Evolutionary conservation across 495 filamentous ascomycete genomes (phyloP).

Genomic region (Filosporella fistucella): DNA sequence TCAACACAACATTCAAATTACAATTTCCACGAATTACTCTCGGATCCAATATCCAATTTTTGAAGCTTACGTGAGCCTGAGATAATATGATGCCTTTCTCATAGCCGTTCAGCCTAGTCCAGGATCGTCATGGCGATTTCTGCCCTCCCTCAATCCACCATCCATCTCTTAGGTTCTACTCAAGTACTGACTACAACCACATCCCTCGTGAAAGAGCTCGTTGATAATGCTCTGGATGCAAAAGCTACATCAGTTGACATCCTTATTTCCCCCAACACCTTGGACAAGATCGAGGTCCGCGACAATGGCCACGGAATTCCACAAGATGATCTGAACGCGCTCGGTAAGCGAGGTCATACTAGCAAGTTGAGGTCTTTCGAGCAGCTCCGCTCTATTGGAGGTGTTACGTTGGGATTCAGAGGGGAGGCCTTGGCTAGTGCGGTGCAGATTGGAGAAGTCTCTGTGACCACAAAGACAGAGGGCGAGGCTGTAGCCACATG

Average conservation of each 20-base stretch:
- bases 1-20: too few relatives aligned
- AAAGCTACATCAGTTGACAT: slow-evolving; percentile 68
- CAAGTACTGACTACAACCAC: slow-evolving; percentile 68
- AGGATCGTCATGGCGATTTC: slow-evolving; percentile 42
- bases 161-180: slow-evolving; percentile 65
- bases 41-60: too few relatives aligned
- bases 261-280: slow-evolving; percentile 67
- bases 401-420: slow-evolving; percentile 76
- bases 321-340: slow-evolving; percentile 58
- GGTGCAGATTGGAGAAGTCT: slow-evolving; percentile 61
- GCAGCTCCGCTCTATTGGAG: slow-evolving; percentile 63
- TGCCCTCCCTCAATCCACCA: slow-evolving; percentile 59
- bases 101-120: too few relatives aligned
- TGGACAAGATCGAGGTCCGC: slow-evolving; percentile 82
- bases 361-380: slow-evolving; percentile 77
- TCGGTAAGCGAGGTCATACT: slow-evolving; percentile 71
- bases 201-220: slow-evolving; percentile 80
- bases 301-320: slow-evolving; percentile 87
- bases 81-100: too few relatives aligned
- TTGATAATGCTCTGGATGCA: slow-evolving; percentile 91
- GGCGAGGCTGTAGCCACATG: slow-evolving; percentile 59
- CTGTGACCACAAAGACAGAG: slow-evolving; percentile 66
- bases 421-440: slow-evolving; percentile 82
- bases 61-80: too few relatives aligned
- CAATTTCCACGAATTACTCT: too few relatives aligned